Evolutionary conservation across 2,329 filamentous ascomycete species (phyloP), one percentile per base, ranked within the genome.

Genomic region (Colletotrichum tanaceti): DNA sequence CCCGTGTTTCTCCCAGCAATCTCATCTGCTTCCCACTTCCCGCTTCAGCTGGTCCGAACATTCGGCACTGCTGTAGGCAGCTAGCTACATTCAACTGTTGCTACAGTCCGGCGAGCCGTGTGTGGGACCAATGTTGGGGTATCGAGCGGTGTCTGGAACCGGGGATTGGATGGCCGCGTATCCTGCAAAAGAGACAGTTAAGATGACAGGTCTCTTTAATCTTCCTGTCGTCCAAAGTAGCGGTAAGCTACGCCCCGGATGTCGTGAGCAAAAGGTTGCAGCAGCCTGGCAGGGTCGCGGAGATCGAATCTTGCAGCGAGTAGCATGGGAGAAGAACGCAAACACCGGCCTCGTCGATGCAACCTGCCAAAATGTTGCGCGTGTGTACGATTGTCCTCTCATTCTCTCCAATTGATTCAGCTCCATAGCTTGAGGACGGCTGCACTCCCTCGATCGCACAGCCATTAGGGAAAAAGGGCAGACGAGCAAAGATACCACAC

Each of bases 281-380:
- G 35, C 50, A 61, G 43, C 50, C 38, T 65, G 61, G 50, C 63
- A 39, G 62, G 65, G 44, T 9, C 32, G 49, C 62, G 28, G 50
- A 65, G 55, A 65, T 65, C 65, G 55, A 54, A 68, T 68, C 62
- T 68, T 47, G 65, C 65, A 68, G 62, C 62, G 35, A 9, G 49
- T 38, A 44, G 44, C 38, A 18, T 47, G 58, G 38, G 18, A 24
- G n/a, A 22, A 46, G 38, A 55, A 53, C 55, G 62, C 41, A 58
- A 54, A 47, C 41, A 43, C 54, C 47, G 49, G 47, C 54, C 24
- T 67, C 32, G 32, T 22, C 28, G 52, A 47, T 54, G 47, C 65
- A 59, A 32, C 44, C 46, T 54, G 41, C 54, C 49, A 41, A 24
- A 22, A 41, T n/a, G 39, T 38, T 38, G 44, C 58, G 35, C 5